Evolutionary conservation across 257 asterid genomes (phyloP), one percentile per base, ranked within the genome.

Genomic region (Nicotiana otophora): DNA sequence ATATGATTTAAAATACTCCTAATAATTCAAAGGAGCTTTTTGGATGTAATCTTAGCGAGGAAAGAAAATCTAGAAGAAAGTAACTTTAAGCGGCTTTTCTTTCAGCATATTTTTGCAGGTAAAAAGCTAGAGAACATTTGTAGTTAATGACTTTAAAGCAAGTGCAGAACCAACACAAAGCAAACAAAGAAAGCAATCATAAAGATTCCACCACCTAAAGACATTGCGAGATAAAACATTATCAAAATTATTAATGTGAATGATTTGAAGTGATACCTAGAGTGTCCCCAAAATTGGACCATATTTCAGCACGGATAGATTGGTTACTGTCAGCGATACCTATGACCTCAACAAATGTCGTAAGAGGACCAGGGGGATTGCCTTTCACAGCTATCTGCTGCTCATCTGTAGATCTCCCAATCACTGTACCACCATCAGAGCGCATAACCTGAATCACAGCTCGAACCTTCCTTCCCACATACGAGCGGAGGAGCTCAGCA

Each of bases 201-300:
- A 60, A 77, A 31, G 53, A 14, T 48, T 30, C 70, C 3, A 36
- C 26, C 34, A 42, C 20, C 17, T 33, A 46, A 51, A 36, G 17
- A n/a, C n/a, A 16, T 23, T 23, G 61, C 7, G 60, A 82, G 36
- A 16, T 4, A 46, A 72, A 17, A 60, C 20, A 72, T 54, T 66
- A 64, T 8, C 30, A 70, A 77, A 80, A 78, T 0, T 9, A 46
- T 26, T 6, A 68, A 58, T 12, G 26, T 31, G 31, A 77, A 81
- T 48, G 36, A 81, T 42, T 42, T 53, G 48, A 81, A 55, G 7
- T 36, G 62, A 30, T 92, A 96, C 98, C 99, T 26, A 96, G 80
- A 36, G 51, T 63, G 58, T 95, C 98, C 0, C 99, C 99, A 15
- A 94, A 96, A 83, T 96, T 96, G 77, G 92, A 89, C 98, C 97